These are phyloP conservation scores for Saccharomycopsis amapae DNA, from an alignment of 805 yeast species.

Conservation along the genomic window DNA sequence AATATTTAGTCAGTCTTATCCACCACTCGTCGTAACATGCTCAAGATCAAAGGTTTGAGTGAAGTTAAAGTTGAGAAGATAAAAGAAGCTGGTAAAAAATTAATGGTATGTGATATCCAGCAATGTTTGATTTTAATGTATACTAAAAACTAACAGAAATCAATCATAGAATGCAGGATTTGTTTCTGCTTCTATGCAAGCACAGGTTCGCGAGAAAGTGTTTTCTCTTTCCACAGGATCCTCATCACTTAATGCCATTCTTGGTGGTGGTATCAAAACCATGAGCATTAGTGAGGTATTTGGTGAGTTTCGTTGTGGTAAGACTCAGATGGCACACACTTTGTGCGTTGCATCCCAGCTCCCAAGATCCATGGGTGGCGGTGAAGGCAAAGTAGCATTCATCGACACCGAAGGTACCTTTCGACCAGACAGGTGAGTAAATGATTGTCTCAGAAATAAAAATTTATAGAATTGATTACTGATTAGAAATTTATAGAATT, in stretches of 20 bases:
- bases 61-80: constrained; percentile 75
- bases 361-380: constrained; percentile 68
- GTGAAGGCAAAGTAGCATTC: constrained; percentile 73
- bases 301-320: constrained; percentile 77
- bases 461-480: neutral
- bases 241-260: constrained; percentile 55
- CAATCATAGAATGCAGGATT: constrained; percentile 48
- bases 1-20: constrained; percentile 39
- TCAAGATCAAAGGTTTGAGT: constrained; percentile 63
- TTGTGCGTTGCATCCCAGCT: constrained; percentile 70
- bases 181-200: constrained; percentile 66
- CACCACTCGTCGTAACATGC: constrained; percentile 57
- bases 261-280: constrained; percentile 73
- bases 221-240: constrained; percentile 64
- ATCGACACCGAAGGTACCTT: constrained; percentile 81
- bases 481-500: constrained; percentile 30
- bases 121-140: neutral
- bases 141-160: neutral
- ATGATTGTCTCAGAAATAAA: neutral
- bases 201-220: constrained; percentile 57
- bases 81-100: constrained; percentile 63
- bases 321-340: constrained; percentile 76
- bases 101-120: constrained; percentile 32
- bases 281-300: constrained; percentile 74
- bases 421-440: constrained; percentile 53